phyloP scores from a whole-genome alignment of 345 rosid species.

The Arabis hirsuta region DNA sequence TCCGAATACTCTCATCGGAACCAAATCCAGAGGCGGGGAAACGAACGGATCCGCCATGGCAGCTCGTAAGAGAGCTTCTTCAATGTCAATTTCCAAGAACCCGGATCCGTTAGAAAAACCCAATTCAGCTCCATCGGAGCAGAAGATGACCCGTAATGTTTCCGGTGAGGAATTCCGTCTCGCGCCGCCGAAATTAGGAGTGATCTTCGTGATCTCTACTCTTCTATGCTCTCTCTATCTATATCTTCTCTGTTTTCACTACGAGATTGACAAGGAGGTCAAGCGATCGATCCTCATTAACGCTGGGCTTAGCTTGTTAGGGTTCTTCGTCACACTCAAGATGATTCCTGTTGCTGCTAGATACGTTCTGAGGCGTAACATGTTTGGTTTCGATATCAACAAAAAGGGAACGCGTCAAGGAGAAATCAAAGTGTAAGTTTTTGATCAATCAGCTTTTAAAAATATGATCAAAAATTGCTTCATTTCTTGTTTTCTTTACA shows the following conservation, averaged over 20 bases:
- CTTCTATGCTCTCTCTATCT: slow-evolving; percentile 66
- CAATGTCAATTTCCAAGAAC: slow-evolving; percentile 20
- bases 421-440: slow-evolving; percentile 75
- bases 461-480: background rate
- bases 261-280: slow-evolving; percentile 62
- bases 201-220: slow-evolving; percentile 57
- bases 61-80: slow-evolving; percentile 70
- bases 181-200: slow-evolving; percentile 66
- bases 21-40: slow-evolving; percentile 37
- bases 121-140: slow-evolving; percentile 16
- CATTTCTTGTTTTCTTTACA: slow-evolving; percentile 42
- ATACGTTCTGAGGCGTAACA: slow-evolving; percentile 74
- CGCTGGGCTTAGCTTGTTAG: slow-evolving; percentile 73
- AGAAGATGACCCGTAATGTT: slow-evolving; percentile 30
- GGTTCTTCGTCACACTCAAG: slow-evolving; percentile 68
- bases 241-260: slow-evolving; percentile 65
- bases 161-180: slow-evolving; percentile 39
- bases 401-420: slow-evolving; percentile 92
- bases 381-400: slow-evolving; percentile 91
- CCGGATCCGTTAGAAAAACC: slow-evolving; percentile 12
- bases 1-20: background rate
- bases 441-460: background rate
- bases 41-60: slow-evolving; percentile 58
- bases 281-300: slow-evolving; percentile 75
- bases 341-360: slow-evolving; percentile 84